Percentiles rank a stretch among this genome's conserved stretches.
phyloP scores from a whole-genome alignment of 176 grass and related monocot species.

The Raddia guianensis region DNA sequence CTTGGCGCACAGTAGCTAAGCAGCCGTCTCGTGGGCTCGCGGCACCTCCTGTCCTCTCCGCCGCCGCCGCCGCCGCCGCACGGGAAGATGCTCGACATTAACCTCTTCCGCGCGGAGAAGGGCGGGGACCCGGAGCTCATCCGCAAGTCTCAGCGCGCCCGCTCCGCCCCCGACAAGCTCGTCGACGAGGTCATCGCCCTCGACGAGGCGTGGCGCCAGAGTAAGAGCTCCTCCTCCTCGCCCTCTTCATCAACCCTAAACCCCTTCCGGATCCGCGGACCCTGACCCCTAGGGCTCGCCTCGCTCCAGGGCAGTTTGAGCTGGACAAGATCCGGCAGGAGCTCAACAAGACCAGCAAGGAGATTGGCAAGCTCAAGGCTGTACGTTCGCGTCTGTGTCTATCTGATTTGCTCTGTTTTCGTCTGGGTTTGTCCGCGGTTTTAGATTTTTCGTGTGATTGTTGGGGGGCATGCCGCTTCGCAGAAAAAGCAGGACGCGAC shows the following conservation, averaged over 20 bases:
- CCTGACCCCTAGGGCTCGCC: background rate
- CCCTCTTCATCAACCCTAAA: background rate
- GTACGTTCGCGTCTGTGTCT: constrained; percentile 41
- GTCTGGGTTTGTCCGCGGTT: background rate
- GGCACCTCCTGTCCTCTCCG: background rate
- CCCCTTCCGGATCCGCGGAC: background rate
- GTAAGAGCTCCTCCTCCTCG: constrained; percentile 34
- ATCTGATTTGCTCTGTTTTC: background rate
- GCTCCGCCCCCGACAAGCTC: constrained; percentile 33
- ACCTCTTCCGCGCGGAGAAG: constrained; percentile 81
- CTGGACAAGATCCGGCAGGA: constrained; percentile 74
- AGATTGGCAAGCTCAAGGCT: constrained; percentile 78
- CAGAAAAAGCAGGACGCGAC: constrained; percentile 64
- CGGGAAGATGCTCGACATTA: constrained; percentile 76
- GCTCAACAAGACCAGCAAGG: constrained; percentile 86
- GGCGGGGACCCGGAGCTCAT: constrained; percentile 66
- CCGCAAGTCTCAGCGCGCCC: constrained; percentile 70
- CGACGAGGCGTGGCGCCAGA: constrained; percentile 80
- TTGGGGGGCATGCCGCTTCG: background rate
- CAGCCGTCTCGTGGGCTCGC: no score
- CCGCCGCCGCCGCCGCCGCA: background rate
- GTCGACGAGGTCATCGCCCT: constrained; percentile 84
- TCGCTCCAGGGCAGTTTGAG: constrained; percentile 73
- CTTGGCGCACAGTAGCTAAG: no score
- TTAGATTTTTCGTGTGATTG: constrained; percentile 8